phyloP scores from a whole-genome alignment of 768 basidiomycete species.

The Sporobolomyces pararoseus region DNA sequence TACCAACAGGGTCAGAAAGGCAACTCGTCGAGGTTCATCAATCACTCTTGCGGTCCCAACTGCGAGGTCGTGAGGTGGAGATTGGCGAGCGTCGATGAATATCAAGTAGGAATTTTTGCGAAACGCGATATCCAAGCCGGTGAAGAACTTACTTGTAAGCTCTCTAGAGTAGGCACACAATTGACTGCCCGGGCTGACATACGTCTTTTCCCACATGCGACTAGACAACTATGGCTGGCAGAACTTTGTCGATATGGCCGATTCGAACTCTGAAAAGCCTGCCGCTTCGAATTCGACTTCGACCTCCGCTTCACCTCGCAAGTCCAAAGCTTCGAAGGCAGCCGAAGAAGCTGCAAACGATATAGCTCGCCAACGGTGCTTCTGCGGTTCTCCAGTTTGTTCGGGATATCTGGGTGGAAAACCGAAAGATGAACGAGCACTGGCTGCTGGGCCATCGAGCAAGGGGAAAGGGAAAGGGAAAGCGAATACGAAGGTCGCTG shows the following conservation, averaged over 20 bases:
- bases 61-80: constrained; percentile 35
- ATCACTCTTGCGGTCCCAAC: constrained; percentile 41
- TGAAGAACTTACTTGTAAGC: constrained; percentile 22
- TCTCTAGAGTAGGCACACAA: background rate
- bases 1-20: constrained; percentile 23
- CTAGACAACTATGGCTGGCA: constrained; percentile 43
- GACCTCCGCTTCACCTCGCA: background rate
- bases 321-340: background rate
- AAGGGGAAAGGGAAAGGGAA: background rate
- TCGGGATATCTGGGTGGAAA: constrained; percentile 35
- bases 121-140: constrained; percentile 29
- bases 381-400: constrained; percentile 29
- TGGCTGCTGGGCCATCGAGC: background rate
- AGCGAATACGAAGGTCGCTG: background rate
- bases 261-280: background rate
- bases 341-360: constrained; percentile 14
- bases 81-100: constrained; percentile 32
- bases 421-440: background rate
- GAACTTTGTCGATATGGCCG: constrained; percentile 27
- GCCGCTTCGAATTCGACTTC: background rate
- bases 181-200: background rate
- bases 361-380: constrained; percentile 32
- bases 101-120: constrained; percentile 39
- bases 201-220: too few species aligned
- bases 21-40: constrained; percentile 39